A percentile compares a stretch with the other conserved stretches of the same genome.
Conservation (phyloP, 805 yeast genomes). For the Debaryomyces tyrocola region DNA sequence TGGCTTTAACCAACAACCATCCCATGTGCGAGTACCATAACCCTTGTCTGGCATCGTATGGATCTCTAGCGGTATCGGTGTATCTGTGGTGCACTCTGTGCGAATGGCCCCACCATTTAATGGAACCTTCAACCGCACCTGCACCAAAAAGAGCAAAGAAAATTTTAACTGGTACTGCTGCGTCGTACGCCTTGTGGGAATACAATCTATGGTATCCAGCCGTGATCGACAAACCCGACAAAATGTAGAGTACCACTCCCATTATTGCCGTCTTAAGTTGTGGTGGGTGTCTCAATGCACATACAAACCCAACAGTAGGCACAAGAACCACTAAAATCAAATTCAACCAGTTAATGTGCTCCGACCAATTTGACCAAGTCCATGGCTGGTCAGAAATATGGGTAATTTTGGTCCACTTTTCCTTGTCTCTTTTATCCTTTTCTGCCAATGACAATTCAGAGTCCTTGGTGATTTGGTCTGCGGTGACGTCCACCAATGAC, state of each 20-base stretch:
- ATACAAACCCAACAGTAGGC: conserved; percentile 54
- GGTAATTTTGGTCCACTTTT: conserved; percentile 36
- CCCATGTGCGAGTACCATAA: conserved; percentile 85
- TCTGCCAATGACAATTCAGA: conserved; percentile 44
- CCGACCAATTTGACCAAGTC: conserved; percentile 70
- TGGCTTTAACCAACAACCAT: conserved; percentile 80
- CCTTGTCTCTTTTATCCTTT: conserved; percentile 38
- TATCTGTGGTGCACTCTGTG: conserved; percentile 87
- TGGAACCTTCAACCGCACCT: conserved; percentile 80
- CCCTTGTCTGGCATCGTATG: conserved; percentile 82
- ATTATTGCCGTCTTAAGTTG: conserved; percentile 52
- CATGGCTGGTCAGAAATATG: conserved; percentile 81
- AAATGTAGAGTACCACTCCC: conserved; percentile 51
- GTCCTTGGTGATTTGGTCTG: conserved; percentile 58
- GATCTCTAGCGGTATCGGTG: conserved; percentile 81
- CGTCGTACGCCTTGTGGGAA: conserved; percentile 74
- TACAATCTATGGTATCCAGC: conserved; percentile 83
- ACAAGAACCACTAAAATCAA: conserved; percentile 59
- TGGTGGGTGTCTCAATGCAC: conserved; percentile 49
- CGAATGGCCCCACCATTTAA: conserved; percentile 87
- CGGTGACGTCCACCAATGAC: conserved; percentile 64
- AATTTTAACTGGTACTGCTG: conserved; percentile 57
- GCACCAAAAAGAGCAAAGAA: conserved; percentile 79
- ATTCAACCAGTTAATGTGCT: conserved; percentile 79
- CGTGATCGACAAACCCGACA: conserved; percentile 75